A percentile compares a stretch with the other conserved stretches of the same genome.
phyloP scores from a whole-genome alignment of 2,329 filamentous ascomycete species.

The Curvularia sp. region DNA sequence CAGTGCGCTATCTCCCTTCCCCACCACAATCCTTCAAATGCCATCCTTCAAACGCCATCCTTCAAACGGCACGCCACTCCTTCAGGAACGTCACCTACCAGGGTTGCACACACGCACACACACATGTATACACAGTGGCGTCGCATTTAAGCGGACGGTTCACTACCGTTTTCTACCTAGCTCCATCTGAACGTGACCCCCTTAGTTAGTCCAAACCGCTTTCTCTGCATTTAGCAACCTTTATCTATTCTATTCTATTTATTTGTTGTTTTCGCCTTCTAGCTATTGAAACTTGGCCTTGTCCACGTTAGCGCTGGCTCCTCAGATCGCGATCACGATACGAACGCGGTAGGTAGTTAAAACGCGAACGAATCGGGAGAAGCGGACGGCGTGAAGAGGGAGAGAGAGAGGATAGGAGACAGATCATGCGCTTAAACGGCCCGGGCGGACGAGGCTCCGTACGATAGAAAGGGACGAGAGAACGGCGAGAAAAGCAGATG shows the following conservation, averaged over 20 bases:
- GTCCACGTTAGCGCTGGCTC: neutral
- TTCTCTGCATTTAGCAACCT: neutral
- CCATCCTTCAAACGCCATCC: no score
- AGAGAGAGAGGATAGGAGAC: neutral
- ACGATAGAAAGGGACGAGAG: neutral
- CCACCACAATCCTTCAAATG: neutral
- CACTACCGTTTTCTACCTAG: no score
- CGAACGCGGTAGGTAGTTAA: neutral
- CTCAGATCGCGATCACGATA: neutral
- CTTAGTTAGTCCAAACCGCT: neutral
- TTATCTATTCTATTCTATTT: neutral
- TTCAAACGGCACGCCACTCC: no score
- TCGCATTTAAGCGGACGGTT: neutral
- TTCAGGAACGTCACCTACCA: no score
- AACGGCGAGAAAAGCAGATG: neutral
- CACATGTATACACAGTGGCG: no score
- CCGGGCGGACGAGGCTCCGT: neutral
- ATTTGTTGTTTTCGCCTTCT: no score
- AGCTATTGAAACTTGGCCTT: neutral
- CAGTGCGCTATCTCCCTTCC: neutral
- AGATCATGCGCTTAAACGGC: neutral
- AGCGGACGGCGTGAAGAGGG: neutral
- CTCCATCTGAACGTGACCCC: no score
- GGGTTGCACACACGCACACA: no score
- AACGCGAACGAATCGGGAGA: neutral